Conservation (phyloP, 1,284 basidiomycete genomes). For the Trichosporon sp. region DNA sequence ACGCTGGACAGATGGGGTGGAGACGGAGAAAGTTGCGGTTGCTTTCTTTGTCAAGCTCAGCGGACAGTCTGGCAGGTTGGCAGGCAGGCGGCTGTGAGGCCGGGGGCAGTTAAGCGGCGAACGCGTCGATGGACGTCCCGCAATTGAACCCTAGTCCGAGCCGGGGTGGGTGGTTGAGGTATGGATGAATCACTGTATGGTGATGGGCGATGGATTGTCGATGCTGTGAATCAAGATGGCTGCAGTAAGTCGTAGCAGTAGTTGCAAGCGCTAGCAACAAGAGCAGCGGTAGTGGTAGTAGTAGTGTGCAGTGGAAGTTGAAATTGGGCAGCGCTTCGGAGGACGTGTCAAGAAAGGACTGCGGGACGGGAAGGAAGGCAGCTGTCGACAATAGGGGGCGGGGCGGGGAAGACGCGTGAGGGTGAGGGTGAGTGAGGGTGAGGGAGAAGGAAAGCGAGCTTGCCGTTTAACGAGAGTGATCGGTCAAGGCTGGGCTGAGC, state of each 20-base stretch:
- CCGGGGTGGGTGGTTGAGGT: neutral
- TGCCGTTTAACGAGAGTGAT: neutral
- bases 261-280: neutral
- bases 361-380: neutral
- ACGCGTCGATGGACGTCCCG: neutral
- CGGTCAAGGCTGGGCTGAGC: neutral
- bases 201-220: neutral
- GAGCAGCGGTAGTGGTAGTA: neutral
- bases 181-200: neutral
- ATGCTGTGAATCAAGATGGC: too few relatives aligned
- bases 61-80: neutral
- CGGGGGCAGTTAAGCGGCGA: neutral
- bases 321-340: neutral
- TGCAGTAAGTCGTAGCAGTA: too few relatives aligned
- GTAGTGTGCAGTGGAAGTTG: neutral
- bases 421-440: too few relatives aligned
- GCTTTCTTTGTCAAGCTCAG: neutral
- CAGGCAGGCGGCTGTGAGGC: neutral
- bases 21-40: neutral
- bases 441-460: neutral
- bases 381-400: neutral
- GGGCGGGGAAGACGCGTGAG: neutral
- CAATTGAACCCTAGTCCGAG: neutral
- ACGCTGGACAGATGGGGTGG: neutral
- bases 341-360: constrained; percentile 2